phyloP scores from a whole-genome alignment of 2,329 filamentous ascomycete genomes.

The Biscogniauxia marginata region DNA sequence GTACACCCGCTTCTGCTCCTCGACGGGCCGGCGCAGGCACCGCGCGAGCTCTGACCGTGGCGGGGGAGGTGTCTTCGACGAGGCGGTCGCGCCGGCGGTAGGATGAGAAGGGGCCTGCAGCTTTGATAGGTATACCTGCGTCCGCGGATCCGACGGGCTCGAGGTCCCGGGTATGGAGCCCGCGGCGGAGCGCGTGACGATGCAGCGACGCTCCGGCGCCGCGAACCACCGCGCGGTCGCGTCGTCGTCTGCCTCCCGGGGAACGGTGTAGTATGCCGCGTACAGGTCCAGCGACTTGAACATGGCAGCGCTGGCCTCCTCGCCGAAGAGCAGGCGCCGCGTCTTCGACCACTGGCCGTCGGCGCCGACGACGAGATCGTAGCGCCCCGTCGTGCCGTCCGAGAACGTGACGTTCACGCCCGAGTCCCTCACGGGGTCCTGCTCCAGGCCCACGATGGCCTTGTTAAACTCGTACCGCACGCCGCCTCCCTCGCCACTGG shows the following conservation, averaged over 20 bases:
- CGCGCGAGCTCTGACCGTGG: not conserved
- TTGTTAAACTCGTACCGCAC: conserved; percentile 35
- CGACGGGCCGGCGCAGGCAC: conserved; percentile 12
- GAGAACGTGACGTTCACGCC: conserved; percentile 39
- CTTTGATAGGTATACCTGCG: conserved; percentile 39
- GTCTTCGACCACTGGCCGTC: conserved; percentile 50
- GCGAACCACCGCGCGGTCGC: conserved; percentile 36
- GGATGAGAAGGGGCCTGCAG: too few relatives aligned
- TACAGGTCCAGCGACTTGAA: conserved; percentile 34
- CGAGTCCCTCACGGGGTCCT: conserved; percentile 27
- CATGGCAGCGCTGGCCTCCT: conserved; percentile 20
- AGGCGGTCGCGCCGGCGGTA: too few relatives aligned
- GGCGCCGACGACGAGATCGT: conserved; percentile 51
- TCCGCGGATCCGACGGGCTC: conserved; percentile 15
- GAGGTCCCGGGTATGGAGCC: conserved; percentile 9
- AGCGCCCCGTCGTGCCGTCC: conserved; percentile 40
- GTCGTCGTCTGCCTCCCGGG: conserved; percentile 26
- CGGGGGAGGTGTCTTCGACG: too few relatives aligned
- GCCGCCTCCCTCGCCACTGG: conserved; percentile 19
- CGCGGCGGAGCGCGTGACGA: conserved; percentile 39
- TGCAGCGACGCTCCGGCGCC: conserved; percentile 34
- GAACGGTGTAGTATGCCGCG: conserved; percentile 41
- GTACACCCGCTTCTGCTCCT: conserved; percentile 24
- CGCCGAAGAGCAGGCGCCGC: conserved; percentile 35
- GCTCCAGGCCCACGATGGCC: conserved; percentile 28